phyloP scores from a whole-genome alignment of 208 protist genomes.

The Leishmania aethiopica region DNA sequence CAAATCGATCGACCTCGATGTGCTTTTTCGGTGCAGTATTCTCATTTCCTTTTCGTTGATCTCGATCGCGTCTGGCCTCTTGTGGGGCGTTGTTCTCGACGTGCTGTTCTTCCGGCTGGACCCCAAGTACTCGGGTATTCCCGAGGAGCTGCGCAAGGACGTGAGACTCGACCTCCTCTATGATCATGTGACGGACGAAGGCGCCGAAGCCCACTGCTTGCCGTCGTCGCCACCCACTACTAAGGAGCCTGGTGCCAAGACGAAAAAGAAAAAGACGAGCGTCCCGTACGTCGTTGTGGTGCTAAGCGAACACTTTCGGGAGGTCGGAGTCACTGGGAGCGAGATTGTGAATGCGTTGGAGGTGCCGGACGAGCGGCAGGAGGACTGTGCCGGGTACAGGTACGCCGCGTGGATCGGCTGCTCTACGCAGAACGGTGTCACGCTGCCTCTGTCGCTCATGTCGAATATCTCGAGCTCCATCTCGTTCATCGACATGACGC shows the following conservation, averaged over 20 bases:
- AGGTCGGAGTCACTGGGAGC: slow-evolving; percentile 42
- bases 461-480: slow-evolving; percentile 60
- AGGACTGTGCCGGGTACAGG: slow-evolving; percentile 63
- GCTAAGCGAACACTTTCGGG: slow-evolving; percentile 58
- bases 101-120: slow-evolving; percentile 21
- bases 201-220: background rate
- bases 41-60: slow-evolving; percentile 51
- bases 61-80: slow-evolving; percentile 34
- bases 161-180: slow-evolving; percentile 52
- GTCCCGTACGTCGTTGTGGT: slow-evolving; percentile 60
- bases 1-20: slow-evolving; percentile 22
- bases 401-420: slow-evolving; percentile 61
- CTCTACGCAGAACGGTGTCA: slow-evolving; percentile 78
- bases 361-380: slow-evolving; percentile 47
- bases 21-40: slow-evolving; percentile 54
- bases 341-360: slow-evolving; percentile 62
- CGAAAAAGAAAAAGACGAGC: slow-evolving; percentile 39
- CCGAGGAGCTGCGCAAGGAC: slow-evolving; percentile 44
- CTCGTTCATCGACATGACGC: slow-evolving; percentile 52
- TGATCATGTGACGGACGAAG: slow-evolving; percentile 23
- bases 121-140: slow-evolving; percentile 48
- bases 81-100: slow-evolving; percentile 25
- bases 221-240: background rate
- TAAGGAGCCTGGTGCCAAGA: background rate
- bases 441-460: slow-evolving; percentile 75